Base-by-base conservation (phyloP, 768 basidiomycete genomes). In the Pleurotus djamor region DNA sequence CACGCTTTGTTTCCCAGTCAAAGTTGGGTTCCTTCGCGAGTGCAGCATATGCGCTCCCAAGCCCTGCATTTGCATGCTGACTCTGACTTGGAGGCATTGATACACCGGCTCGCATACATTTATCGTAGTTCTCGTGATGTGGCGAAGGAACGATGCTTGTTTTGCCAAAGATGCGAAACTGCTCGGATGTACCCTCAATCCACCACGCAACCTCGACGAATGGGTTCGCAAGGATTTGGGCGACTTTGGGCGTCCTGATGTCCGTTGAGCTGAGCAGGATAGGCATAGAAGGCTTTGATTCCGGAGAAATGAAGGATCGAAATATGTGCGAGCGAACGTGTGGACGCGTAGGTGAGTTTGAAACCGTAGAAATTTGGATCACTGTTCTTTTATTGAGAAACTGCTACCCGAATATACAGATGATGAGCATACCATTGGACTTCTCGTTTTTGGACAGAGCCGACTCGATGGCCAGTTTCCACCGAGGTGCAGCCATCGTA, bases 191-290 rank as follows among this genome's bases (percentile, higher is more conserved):
- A 17, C 81, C 79, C 34, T 81, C 77, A 55, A 87, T 80, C 90
- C 91, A 95, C 86, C 89, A 94, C 9, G 79, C 83, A 45, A 88
- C 63, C 68, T 94, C 88, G 61, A 87, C 81, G 45, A 75, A 69
- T 8, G 78, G 67, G 58, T 76, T 76, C 38, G 75, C 66, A 21
- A 72, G 74, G 49, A 92, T 72, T 63, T 92, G 86, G 1, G 70
- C 49, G 36, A 83, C 79, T 65, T 94, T 94, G 17, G 85, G 84
- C 1, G 85, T 79, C 28, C 92, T 88, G 48, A 87, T 68, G 72
- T 93, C 92, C 49, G 91, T 91, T 10, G 87, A 83, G 50, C 80
- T 76, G 47, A 92, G 65, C 62, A 94, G 69, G 4, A 94, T 74
- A 0, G 90, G 88, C 3, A 83, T 74, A 32, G 74, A 63, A 1